A percentile compares a stretch with the other conserved stretches of the same genome.
Conservation (phyloP, 108 stramenopile genomes). For the Pseudonitzschia multistriata region DNA sequence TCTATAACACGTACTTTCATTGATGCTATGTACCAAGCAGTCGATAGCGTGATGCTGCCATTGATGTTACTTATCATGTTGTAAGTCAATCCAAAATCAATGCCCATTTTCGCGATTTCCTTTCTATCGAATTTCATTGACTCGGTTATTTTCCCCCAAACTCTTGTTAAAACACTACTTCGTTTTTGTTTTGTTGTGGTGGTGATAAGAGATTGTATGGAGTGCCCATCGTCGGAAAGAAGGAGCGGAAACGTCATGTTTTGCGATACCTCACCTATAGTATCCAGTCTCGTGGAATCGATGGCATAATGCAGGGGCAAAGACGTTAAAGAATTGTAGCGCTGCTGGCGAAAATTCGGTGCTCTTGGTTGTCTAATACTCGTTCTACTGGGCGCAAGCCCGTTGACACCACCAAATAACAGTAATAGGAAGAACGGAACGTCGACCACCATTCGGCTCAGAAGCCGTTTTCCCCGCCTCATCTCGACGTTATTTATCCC, state of each 20-base stretch:
- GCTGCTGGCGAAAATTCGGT: neutral
- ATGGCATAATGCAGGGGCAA: neutral
- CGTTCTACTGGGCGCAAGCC: neutral
- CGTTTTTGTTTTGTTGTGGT: neutral
- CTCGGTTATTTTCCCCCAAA: slow-evolving; percentile 9
- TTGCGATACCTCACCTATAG: neutral
- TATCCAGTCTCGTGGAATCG: neutral
- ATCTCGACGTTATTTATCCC: neutral
- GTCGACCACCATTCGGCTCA: neutral
- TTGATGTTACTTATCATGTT: slow-evolving; percentile 33
- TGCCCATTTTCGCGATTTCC: slow-evolving; percentile 15
- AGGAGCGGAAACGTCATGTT: slow-evolving; percentile 2
- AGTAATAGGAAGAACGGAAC: neutral
- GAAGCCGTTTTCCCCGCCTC: neutral
- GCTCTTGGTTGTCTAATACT: neutral
- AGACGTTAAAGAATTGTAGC: neutral
- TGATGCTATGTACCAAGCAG: slow-evolving; percentile 33
- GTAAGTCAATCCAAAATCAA: slow-evolving; percentile 29
- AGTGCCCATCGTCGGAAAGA: neutral
- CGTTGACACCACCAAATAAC: neutral
- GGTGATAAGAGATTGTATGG: neutral
- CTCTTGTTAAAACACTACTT: neutral
- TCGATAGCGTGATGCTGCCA: slow-evolving; percentile 24
- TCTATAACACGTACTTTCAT: slow-evolving; percentile 16
- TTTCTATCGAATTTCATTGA: slow-evolving; percentile 15